phyloP scores from a whole-genome alignment of 352 stramenopile genomes.

The Pythium diclinum region DNA sequence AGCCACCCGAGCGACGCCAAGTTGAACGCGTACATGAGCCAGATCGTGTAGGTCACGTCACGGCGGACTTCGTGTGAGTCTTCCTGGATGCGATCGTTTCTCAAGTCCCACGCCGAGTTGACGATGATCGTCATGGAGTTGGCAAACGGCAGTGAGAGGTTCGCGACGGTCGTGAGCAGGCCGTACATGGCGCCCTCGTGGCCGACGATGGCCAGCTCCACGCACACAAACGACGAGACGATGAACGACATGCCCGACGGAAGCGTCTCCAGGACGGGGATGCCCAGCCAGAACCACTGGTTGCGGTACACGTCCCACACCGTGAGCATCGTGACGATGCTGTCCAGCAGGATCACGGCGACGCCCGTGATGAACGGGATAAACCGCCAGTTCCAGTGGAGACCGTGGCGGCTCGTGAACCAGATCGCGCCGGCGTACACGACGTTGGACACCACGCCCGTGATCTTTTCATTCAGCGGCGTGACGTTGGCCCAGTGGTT shows the following conservation, averaged over 20 bases:
- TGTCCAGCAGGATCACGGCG: slow-evolving; percentile 24
- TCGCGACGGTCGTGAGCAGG: slow-evolving; percentile 25
- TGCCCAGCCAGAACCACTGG: slow-evolving; percentile 28
- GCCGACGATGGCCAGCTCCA: slow-evolving; percentile 28
- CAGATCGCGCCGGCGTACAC: neutral
- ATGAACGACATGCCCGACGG: slow-evolving; percentile 25
- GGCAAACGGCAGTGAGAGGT: slow-evolving; percentile 25
- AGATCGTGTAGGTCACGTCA: slow-evolving; percentile 27
- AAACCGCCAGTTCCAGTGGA: slow-evolving; percentile 27
- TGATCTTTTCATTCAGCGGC: slow-evolving; percentile 2
- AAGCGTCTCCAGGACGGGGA: slow-evolving; percentile 25
- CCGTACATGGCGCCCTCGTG: slow-evolving; percentile 35
- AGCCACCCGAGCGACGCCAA: slow-evolving; percentile 5
- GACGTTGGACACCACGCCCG: slow-evolving; percentile 12
- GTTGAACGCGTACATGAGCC: slow-evolving; percentile 23
- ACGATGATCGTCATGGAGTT: slow-evolving; percentile 22
- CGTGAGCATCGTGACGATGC: slow-evolving; percentile 22
- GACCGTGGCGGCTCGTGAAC: slow-evolving; percentile 17
- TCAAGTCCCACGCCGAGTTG: slow-evolving; percentile 19
- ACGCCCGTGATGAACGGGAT: slow-evolving; percentile 19
- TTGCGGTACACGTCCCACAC: slow-evolving; percentile 27
- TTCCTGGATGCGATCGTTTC: slow-evolving; percentile 7
- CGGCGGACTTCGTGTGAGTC: slow-evolving; percentile 18
- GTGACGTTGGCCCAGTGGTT: slow-evolving; percentile 14
- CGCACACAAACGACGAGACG: slow-evolving; percentile 22